Evolutionary conservation across 2,329 filamentous ascomycete species (phyloP).

Genomic region (Lecanosticta acicola): DNA sequence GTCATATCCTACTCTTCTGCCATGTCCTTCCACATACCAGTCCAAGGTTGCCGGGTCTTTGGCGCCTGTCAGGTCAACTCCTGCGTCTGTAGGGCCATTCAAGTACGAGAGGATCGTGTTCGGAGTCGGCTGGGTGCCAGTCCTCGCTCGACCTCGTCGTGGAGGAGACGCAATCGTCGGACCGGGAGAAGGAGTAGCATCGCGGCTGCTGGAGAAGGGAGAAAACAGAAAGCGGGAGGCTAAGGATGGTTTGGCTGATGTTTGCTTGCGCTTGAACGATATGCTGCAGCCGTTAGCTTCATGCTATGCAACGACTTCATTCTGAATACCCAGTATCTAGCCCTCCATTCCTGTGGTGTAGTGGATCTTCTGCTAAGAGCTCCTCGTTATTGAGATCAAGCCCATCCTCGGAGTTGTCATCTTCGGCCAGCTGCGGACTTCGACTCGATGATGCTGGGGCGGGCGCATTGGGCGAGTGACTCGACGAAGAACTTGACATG

Average conservation of each 20-base stretch:
- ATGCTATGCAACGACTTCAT: background rate
- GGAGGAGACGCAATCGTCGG: constrained; percentile 24
- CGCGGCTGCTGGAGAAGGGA: constrained; percentile 31
- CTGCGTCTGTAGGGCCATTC: constrained; percentile 35
- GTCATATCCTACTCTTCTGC: constrained; percentile 87
- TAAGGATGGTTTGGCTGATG: constrained; percentile 36
- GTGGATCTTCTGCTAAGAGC: constrained; percentile 32
- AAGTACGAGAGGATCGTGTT: constrained; percentile 41
- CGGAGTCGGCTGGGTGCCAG: constrained; percentile 22
- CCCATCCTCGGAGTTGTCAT: constrained; percentile 30
- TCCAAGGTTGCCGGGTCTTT: constrained; percentile 52
- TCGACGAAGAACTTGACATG: constrained; percentile 34
- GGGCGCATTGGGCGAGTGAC: constrained; percentile 28
- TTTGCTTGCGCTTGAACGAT: constrained; percentile 68
- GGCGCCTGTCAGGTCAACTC: constrained; percentile 36
- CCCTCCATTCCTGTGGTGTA: constrained; percentile 26
- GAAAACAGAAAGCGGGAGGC: constrained; percentile 43
- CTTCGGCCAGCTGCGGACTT: constrained; percentile 31
- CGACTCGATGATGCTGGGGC: constrained; percentile 45
- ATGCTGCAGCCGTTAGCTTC: constrained; percentile 36
- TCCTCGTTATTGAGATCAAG: constrained; percentile 45
- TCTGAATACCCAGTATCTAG: constrained; percentile 40
- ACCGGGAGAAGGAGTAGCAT: constrained; percentile 29
- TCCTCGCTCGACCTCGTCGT: constrained; percentile 23
- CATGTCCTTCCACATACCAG: constrained; percentile 87